phyloP scores from a whole-genome alignment of 208 protist species.

The Giardia duodenalis region DNA sequence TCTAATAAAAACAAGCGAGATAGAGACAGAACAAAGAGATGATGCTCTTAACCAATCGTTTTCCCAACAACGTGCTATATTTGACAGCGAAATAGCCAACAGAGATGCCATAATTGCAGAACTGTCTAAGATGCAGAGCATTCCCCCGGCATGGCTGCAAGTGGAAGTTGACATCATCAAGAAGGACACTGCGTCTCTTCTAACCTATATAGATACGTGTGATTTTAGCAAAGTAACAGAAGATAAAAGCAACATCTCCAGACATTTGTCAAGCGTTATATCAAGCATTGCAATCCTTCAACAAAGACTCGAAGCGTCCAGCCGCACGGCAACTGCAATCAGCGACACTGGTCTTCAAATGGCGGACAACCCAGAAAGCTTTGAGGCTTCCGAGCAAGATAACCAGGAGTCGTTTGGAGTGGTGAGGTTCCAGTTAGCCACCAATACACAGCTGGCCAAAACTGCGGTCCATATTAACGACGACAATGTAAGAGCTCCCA shows the following conservation, averaged over 20 bases:
- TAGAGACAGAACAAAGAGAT: not conserved
- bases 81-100: not conserved
- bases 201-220: not conserved
- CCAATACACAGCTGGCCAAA: not conserved
- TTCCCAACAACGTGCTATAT: not conserved
- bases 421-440: not conserved
- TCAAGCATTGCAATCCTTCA: not conserved
- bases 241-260: no score
- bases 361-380: not conserved
- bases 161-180: not conserved
- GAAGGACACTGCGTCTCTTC: not conserved
- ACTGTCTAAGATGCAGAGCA: not conserved
- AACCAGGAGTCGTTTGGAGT: not conserved
- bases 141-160: not conserved
- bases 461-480: not conserved
- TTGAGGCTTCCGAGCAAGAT: not conserved
- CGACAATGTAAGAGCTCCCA: not conserved
- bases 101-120: not conserved
- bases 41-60: not conserved
- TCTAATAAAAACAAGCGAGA: not conserved
- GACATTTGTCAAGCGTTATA: not conserved
- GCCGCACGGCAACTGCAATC: not conserved
- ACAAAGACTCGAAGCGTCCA: not conserved
- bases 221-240: no score
- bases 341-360: not conserved